These are phyloP conservation scores for Colletotrichum scovillei DNA, from an alignment of 2,329 filamentous ascomycete genomes.

Conservation along the genomic window DNA sequence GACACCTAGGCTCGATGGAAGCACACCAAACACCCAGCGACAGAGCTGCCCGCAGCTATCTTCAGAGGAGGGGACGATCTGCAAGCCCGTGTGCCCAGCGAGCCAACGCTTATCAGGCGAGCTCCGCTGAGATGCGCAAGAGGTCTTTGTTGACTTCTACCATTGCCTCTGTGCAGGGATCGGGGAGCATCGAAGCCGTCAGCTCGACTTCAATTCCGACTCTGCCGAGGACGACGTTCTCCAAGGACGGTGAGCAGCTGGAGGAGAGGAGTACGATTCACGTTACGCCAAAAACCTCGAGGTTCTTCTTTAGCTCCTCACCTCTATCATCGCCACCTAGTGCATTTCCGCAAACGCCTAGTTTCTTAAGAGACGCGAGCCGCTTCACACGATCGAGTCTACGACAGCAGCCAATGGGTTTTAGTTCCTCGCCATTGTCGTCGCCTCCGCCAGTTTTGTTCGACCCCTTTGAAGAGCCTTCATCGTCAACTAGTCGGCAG, in stretches of 20 bases:
- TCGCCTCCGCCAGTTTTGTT: constrained; percentile 66
- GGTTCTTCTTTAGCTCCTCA: constrained; percentile 42
- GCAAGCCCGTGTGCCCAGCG: constrained; percentile 17
- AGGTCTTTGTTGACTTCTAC: constrained; percentile 19
- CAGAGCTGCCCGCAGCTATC: constrained; percentile 38
- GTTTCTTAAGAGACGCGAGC: neutral
- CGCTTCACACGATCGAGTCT: neutral
- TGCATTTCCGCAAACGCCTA: constrained; percentile 7
- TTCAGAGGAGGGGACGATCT: constrained; percentile 26
- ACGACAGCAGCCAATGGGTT: neutral
- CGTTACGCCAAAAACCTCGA: constrained; percentile 14
- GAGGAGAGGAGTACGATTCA: neutral
- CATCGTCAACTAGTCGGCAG: constrained; percentile 47
- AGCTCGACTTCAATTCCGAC: neutral
- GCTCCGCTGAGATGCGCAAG: constrained; percentile 22
- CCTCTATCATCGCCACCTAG: constrained; percentile 49
- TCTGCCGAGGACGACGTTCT: neutral
- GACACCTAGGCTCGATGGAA: constrained; percentile 21
- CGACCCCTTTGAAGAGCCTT: constrained; percentile 58
- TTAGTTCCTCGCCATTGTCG: constrained; percentile 66
- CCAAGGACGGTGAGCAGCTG: neutral
- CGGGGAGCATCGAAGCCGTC: neutral
- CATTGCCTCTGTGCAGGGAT: neutral
- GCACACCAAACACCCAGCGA: constrained; percentile 12
- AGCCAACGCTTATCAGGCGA: constrained; percentile 18